Percentiles rank a stretch among this genome's conserved stretches.
These are phyloP conservation scores for Fusarium albidum DNA, from an alignment of 2,329 filamentous ascomycete genomes.

Conservation along the genomic window DNA sequence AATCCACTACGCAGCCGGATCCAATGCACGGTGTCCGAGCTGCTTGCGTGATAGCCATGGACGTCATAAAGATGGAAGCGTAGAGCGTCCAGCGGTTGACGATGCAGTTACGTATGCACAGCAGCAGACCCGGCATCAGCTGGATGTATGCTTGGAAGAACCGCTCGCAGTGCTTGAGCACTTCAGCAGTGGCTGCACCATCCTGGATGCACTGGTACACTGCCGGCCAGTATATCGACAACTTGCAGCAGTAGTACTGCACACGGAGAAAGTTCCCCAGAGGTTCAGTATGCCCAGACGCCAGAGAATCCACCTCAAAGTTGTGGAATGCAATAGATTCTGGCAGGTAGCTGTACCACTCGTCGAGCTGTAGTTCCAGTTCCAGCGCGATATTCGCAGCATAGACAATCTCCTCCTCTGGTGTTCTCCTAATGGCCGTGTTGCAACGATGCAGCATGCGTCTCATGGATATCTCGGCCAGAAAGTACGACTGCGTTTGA, in stretches of 20 bases:
- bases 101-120: conserved; percentile 1
- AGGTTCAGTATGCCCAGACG: neutral
- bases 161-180: neutral
- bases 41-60: conserved; percentile 4
- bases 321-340: conserved; percentile 39
- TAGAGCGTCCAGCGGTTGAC: conserved; percentile 3
- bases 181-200: neutral
- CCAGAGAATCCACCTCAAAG: neutral
- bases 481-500: neutral
- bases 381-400: conserved; percentile 42
- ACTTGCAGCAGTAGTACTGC: conserved; percentile 42
- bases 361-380: conserved; percentile 44
- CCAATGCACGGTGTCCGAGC: conserved; percentile 1
- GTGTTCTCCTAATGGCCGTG: conserved; percentile 30
- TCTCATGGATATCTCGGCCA: conserved; percentile 40
- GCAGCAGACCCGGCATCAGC: neutral
- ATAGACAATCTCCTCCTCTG: conserved; percentile 29
- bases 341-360: conserved; percentile 45
- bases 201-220: conserved; percentile 1
- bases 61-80: conserved; percentile 1
- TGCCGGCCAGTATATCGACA: conserved; percentile 35
- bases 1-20: conserved; percentile 1
- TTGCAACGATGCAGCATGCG: conserved; percentile 43
- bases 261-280: conserved; percentile 26
- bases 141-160: conserved; percentile 1